These are phyloP conservation scores for Alloteropsis angusta DNA, from an alignment of 202 grass and related monocot species.

Conservation along the genomic window DNA sequence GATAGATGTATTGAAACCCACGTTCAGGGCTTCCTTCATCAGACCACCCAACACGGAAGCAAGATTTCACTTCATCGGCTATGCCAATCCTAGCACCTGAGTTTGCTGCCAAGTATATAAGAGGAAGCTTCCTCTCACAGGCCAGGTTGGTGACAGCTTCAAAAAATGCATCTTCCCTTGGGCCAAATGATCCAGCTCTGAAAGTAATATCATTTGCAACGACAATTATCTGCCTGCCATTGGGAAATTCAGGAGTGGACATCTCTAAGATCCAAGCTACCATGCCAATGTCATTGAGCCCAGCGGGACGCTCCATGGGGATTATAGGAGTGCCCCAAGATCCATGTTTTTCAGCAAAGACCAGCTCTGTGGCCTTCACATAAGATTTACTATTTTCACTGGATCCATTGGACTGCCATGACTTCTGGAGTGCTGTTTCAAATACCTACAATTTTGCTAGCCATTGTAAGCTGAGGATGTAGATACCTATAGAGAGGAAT, in stretches of 20 bases:
- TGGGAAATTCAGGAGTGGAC: conserved; percentile 66
- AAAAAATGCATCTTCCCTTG: conserved; percentile 88
- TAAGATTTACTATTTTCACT: conserved; percentile 21
- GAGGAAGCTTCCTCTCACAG: conserved; percentile 68
- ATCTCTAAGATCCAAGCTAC: conserved; percentile 69
- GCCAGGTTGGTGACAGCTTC: conserved; percentile 69
- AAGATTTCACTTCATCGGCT: conserved; percentile 72
- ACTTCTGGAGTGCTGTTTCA: conserved; percentile 54
- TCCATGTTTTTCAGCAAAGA: conserved; percentile 51
- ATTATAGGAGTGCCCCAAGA: conserved; percentile 61
- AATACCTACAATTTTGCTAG: conserved; percentile 44
- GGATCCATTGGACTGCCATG: conserved; percentile 34
- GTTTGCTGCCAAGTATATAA: conserved; percentile 73
- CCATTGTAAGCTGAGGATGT: conserved; percentile 7
- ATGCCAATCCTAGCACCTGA: conserved; percentile 68
- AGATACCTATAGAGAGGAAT: not conserved
- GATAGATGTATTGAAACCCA: conserved; percentile 64
- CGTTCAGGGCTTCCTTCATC: conserved; percentile 55
- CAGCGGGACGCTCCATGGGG: conserved; percentile 42
- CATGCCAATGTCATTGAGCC: conserved; percentile 74
- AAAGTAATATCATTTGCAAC: conserved; percentile 80
- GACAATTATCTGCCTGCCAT: conserved; percentile 64
- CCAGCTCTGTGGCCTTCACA: conserved; percentile 51
- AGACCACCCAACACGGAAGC: conserved; percentile 63
- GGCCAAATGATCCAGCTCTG: conserved; percentile 72